phyloP scores from a whole-genome alignment of 352 stramenopile genomes.

The Phytophthora ohioensis region DNA sequence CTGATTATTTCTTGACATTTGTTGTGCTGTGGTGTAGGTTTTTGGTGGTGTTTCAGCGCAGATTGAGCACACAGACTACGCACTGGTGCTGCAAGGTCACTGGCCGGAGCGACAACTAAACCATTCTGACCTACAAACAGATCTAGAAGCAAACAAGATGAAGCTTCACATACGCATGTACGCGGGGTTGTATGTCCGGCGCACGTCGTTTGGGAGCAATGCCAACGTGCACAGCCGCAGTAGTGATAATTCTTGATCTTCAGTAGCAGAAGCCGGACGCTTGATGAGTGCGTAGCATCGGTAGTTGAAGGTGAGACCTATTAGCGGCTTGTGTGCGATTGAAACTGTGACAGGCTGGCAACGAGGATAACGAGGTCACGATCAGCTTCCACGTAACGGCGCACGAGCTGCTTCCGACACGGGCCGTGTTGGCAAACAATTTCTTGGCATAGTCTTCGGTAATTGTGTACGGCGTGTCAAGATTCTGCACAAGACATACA shows the following conservation, averaged over 20 bases:
- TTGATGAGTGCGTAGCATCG: constrained; percentile 59
- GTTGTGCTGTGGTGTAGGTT: constrained; percentile 28
- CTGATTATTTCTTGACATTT: constrained; percentile 5
- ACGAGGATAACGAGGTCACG: constrained; percentile 63
- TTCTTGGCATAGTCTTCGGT: constrained; percentile 44
- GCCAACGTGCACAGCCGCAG: constrained; percentile 32
- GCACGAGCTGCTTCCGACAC: constrained; percentile 54
- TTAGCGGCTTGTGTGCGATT: constrained; percentile 52
- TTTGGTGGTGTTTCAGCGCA: constrained; percentile 23
- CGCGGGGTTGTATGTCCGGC: constrained; percentile 20
- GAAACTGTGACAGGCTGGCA: constrained; percentile 54
- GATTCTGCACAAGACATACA: constrained; percentile 17
- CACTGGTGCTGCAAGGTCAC: constrained; percentile 62
- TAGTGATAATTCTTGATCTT: constrained; percentile 22
- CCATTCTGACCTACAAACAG: background rate
- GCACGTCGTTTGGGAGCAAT: constrained; percentile 27
- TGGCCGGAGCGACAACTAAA: constrained; percentile 56
- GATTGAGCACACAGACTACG: constrained; percentile 44
- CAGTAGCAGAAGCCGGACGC: constrained; percentile 10
- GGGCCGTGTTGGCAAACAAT: constrained; percentile 33
- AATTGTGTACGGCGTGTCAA: constrained; percentile 39
- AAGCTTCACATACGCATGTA: constrained; percentile 15
- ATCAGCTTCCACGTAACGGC: constrained; percentile 57
- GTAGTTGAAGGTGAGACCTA: constrained; percentile 50
- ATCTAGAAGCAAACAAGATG: background rate